phyloP scores from a whole-genome alignment of 331 rosid genomes.

The Pyrus hybrid region DNA sequence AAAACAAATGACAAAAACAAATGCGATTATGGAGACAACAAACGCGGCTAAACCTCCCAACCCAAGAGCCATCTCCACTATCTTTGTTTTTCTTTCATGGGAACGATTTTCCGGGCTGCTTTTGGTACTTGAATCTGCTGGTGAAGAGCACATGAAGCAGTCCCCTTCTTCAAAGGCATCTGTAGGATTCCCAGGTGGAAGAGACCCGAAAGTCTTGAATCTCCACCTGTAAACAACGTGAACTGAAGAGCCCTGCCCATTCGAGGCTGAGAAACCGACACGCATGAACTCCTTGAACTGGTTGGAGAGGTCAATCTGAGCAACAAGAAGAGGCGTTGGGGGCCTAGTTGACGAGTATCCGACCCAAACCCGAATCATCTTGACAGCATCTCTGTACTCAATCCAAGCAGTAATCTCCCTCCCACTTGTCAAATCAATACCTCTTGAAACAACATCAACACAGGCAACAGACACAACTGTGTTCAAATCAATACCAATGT shows the following conservation, averaged over 20 bases:
- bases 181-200: slow-evolving; percentile 23
- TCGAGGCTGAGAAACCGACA: slow-evolving; percentile 78
- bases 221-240: slow-evolving; percentile 51
- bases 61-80: slow-evolving; percentile 40
- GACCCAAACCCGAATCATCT: slow-evolving; percentile 59
- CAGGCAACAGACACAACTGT: slow-evolving; percentile 34
- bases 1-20: slow-evolving; percentile 16
- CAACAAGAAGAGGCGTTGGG: slow-evolving; percentile 41
- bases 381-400: slow-evolving; percentile 50
- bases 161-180: slow-evolving; percentile 50
- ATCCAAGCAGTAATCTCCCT: slow-evolving; percentile 58
- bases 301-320: slow-evolving; percentile 49
- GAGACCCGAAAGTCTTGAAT: slow-evolving; percentile 50
- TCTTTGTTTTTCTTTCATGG: slow-evolving; percentile 11
- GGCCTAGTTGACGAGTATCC: slow-evolving; percentile 48
- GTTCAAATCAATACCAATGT: slow-evolving; percentile 44
- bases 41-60: slow-evolving; percentile 60
- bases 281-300: slow-evolving; percentile 54
- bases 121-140: slow-evolving; percentile 15
- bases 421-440: slow-evolving; percentile 55
- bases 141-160: slow-evolving; percentile 51
- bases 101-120: neutral
- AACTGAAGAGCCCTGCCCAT: slow-evolving; percentile 54
- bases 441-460: slow-evolving; percentile 38
- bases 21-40: slow-evolving; percentile 27